phyloP scores from a whole-genome alignment of 768 basidiomycete genomes.

The Gyrodon lividus region DNA sequence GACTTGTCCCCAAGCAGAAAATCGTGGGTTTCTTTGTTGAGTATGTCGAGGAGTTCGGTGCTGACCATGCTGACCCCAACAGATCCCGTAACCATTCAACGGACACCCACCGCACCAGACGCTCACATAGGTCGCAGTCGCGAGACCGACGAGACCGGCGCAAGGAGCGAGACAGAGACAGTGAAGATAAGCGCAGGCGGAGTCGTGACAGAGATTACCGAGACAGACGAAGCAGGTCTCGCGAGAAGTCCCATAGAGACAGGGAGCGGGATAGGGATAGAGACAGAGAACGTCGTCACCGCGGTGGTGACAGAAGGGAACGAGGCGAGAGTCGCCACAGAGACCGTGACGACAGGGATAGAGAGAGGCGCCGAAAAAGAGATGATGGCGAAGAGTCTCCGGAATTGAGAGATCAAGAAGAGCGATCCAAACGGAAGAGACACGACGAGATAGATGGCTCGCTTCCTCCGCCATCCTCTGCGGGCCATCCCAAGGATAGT shows the following conservation, averaged over 20 bases:
- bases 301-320: slow-evolving; percentile 46
- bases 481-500: slow-evolving; percentile 43
- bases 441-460: slow-evolving; percentile 53
- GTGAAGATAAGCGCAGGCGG: slow-evolving; percentile 60
- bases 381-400: slow-evolving; percentile 56
- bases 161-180: slow-evolving; percentile 48
- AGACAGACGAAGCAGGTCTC: slow-evolving; percentile 46
- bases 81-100: slow-evolving; percentile 75
- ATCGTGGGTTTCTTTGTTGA: slow-evolving; percentile 46
- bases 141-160: slow-evolving; percentile 50
- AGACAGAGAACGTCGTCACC: slow-evolving; percentile 43
- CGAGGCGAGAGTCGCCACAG: slow-evolving; percentile 56
- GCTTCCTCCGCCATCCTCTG: slow-evolving; percentile 38
- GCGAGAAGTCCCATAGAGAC: slow-evolving; percentile 47
- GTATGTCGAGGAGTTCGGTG: background rate
- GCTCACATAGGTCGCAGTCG: slow-evolving; percentile 72
- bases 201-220: slow-evolving; percentile 57
- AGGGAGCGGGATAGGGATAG: slow-evolving; percentile 31
- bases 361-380: slow-evolving; percentile 63
- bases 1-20: slow-evolving; percentile 60
- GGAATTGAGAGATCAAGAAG: slow-evolving; percentile 47
- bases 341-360: slow-evolving; percentile 51
- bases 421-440: slow-evolving; percentile 65
- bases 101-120: slow-evolving; percentile 70
- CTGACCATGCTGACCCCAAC: slow-evolving; percentile 9